These are phyloP conservation scores for Termitomyces sp. DNA, from an alignment of 1,284 basidiomycete genomes.

Conservation along the genomic window DNA sequence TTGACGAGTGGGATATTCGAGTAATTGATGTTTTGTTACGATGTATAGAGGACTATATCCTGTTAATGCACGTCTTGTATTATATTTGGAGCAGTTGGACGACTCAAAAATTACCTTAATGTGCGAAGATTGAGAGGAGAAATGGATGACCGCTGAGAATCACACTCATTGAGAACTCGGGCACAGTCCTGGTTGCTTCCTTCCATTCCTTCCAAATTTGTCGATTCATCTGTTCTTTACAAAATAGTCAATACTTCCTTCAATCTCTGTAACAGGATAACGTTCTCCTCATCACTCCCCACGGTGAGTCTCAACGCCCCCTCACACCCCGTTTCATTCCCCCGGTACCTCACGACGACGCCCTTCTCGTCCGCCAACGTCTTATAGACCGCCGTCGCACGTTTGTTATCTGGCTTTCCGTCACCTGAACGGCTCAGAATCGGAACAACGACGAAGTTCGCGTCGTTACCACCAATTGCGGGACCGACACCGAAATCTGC, in stretches of 20 bases:
- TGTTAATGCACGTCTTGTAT: neutral
- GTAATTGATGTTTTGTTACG: neutral
- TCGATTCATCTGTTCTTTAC: conserved; percentile 16
- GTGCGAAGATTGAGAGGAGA: neutral
- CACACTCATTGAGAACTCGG: neutral
- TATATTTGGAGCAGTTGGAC: neutral
- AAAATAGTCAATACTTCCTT: conserved; percentile 37
- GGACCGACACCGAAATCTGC: conserved; percentile 57
- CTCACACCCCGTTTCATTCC: conserved; percentile 81
- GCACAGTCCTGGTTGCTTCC: no score
- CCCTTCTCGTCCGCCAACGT: conserved; percentile 81
- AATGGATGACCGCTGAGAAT: neutral
- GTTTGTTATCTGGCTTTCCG: conserved; percentile 55
- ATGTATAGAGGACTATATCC: neutral
- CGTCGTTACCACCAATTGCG: conserved; percentile 79
- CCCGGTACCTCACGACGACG: conserved; percentile 90
- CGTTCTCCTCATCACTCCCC: conserved; percentile 82
- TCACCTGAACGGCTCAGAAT: conserved; percentile 45
- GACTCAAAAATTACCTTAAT: neutral
- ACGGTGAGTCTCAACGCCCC: conserved; percentile 91
- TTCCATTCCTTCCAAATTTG: neutral
- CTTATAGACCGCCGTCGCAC: conserved; percentile 75
- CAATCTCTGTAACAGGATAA: conserved; percentile 44
- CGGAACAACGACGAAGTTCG: conserved; percentile 89
- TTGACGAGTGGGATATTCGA: neutral